A percentile compares a stretch with the other conserved stretches of the same genome.
Conservation (phyloP, 164 flowering plant species). For the Kalanchoe fedtschenkoi region DNA sequence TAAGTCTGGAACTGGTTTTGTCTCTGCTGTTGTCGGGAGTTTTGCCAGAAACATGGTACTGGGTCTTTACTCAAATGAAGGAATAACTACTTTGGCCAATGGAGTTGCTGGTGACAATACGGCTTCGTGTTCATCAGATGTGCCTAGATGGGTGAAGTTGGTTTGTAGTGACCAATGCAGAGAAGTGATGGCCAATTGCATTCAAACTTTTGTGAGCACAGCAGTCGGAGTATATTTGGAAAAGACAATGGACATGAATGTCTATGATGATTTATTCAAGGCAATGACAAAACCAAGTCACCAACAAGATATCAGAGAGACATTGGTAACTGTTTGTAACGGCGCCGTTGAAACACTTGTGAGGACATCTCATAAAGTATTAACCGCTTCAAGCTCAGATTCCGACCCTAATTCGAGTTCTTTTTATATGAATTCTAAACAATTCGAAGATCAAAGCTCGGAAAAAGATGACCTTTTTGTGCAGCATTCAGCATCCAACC, state of each 20-base stretch:
- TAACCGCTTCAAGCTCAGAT: constrained; percentile 20
- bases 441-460: constrained; percentile 10
- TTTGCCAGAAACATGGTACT: constrained; percentile 78
- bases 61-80: constrained; percentile 32
- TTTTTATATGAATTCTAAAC: constrained; percentile 16
- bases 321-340: constrained; percentile 46
- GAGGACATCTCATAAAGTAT: constrained; percentile 52
- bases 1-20: constrained; percentile 73
- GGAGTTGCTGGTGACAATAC: not conserved
- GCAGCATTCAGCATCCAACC: constrained; percentile 5
- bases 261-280: constrained; percentile 41
- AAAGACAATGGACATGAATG: constrained; percentile 45
- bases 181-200: constrained; percentile 33
- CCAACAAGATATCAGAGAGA: constrained; percentile 28
- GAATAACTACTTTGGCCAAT: constrained; percentile 2
- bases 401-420: constrained; percentile 12
- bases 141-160: constrained; percentile 31
- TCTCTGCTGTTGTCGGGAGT: constrained; percentile 78
- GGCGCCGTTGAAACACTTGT: constrained; percentile 57
- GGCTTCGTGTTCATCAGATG: constrained; percentile 16
- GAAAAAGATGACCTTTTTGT: constrained; percentile 8
- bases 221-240: constrained; percentile 57
- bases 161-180: constrained; percentile 27
- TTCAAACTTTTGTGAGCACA: constrained; percentile 53
- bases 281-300: constrained; percentile 61